Percentiles rank a stretch among this genome's conserved stretches.
phyloP scores from a whole-genome alignment of 2,329 filamentous ascomycete species.

The Colletotrichum euphorbiae region DNA sequence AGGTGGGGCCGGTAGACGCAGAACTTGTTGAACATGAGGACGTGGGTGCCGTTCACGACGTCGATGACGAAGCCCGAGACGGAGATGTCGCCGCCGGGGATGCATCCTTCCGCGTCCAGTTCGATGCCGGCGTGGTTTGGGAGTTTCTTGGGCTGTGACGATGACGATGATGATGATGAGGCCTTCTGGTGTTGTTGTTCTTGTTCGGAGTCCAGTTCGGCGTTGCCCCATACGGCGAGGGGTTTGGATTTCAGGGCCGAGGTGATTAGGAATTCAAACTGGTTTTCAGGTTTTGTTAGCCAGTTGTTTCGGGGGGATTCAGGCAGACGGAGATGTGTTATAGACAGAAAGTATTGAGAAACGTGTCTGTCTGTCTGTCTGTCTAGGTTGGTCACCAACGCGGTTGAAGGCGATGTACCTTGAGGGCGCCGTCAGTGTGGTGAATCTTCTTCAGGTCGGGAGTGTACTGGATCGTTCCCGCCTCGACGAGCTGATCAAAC shows the following conservation, averaged over 20 bases:
- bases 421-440: slow-evolving; percentile 16
- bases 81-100: slow-evolving; percentile 55
- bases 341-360: not conserved
- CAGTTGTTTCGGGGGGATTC: not conserved
- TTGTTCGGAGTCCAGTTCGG: slow-evolving; percentile 11
- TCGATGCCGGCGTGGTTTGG: not conserved
- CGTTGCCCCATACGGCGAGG: slow-evolving; percentile 23
- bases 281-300: not conserved
- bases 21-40: slow-evolving; percentile 61
- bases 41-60: slow-evolving; percentile 54
- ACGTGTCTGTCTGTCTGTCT: too few species aligned
- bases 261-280: slow-evolving; percentile 37
- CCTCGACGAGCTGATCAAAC: slow-evolving; percentile 18
- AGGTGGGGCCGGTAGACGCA: slow-evolving; percentile 60
- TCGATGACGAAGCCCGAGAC: slow-evolving; percentile 56
- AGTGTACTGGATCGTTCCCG: slow-evolving; percentile 24
- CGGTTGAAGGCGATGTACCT: not conserved
- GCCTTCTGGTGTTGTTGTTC: not conserved
- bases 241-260: slow-evolving; percentile 33
- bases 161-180: too few species aligned
- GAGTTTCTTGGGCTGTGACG: not conserved
- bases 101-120: slow-evolving; percentile 25
- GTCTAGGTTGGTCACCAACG: too few species aligned
- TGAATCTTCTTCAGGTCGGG: slow-evolving; percentile 26
- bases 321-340: not conserved